A percentile compares a stretch with the other conserved stretches of the same genome.
Conservation (phyloP, 352 stramenopile genomes). For the Pythium oligandrum region DNA sequence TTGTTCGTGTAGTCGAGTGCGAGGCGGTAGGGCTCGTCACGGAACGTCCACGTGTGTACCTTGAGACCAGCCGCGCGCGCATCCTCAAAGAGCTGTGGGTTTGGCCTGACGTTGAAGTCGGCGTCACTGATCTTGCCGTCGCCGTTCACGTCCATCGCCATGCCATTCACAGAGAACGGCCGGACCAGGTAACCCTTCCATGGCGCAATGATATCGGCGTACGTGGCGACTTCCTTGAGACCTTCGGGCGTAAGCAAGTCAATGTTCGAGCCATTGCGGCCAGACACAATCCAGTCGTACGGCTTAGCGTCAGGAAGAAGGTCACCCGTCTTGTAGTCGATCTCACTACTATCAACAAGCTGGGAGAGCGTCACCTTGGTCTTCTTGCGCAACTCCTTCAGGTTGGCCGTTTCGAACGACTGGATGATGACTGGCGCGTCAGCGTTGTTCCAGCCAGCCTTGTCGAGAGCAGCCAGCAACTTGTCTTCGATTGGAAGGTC, state of each 20-base stretch:
- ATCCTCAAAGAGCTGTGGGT: constrained; percentile 41
- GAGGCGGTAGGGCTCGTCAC: constrained; percentile 58
- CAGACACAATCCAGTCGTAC: constrained; percentile 66
- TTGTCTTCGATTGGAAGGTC: constrained; percentile 74
- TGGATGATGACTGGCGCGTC: constrained; percentile 67
- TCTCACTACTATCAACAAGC: constrained; percentile 60
- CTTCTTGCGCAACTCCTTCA: constrained; percentile 54
- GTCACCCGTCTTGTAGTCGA: constrained; percentile 49
- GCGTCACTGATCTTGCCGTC: constrained; percentile 55
- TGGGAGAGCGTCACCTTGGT: constrained; percentile 79
- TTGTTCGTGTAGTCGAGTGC: constrained; percentile 61
- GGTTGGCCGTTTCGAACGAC: constrained; percentile 74
- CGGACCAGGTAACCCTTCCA: constrained; percentile 83
- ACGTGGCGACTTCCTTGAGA: constrained; percentile 59
- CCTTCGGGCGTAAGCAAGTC: constrained; percentile 50
- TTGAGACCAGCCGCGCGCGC: constrained; percentile 50
- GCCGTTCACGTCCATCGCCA: constrained; percentile 51
- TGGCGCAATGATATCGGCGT: constrained; percentile 65
- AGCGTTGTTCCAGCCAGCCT: constrained; percentile 61
- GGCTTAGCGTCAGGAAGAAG: constrained; percentile 41
- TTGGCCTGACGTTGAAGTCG: constrained; percentile 46
- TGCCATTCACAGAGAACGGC: constrained; percentile 36
- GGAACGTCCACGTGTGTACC: constrained; percentile 63
- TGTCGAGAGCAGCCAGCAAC: constrained; percentile 62
- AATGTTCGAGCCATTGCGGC: constrained; percentile 43